Base-by-base conservation (phyloP, 768 basidiomycete species). In the Mycena leptocephala region DNA sequence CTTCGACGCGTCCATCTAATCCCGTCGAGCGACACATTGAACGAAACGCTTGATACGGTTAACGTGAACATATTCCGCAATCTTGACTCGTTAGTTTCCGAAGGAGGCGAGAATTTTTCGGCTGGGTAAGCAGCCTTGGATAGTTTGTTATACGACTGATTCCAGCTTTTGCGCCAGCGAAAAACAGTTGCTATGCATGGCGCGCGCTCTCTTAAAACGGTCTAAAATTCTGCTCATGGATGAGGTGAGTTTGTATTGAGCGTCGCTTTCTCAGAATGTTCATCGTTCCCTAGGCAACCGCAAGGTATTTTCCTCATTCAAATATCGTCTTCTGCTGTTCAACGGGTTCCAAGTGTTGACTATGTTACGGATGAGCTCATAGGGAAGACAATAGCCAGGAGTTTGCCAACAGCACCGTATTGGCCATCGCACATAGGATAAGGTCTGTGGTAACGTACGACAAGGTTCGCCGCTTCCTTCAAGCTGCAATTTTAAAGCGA, bases 51-150 rank as follows among this genome's bases (percentile, higher is more conserved):
- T n/a, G 87, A 89, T 11, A 86, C 83, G 20, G 85, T 95, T 70
- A 96, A 96, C 75, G 87, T 81, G 37, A 96, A 96, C 73, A 90
- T 95, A 4, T 95, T 95, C 90, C 90, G 93, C 24, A 91, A 93
- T 79, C 86, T 96, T 7, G 94, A 96, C 75, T 94, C 92, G 0
- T 78, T 88, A 9, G 94, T 96, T 3, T 93, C 93, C 1, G 96
- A 97, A 85, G 95, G 94, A 1, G 95, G 95, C 22, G 96, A 97
- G n/a, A 97, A 97, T 85, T 97, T 97, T 82, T 96, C 95, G 0
- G 94, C 95, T 9, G 95, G 95, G 94, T 94, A 72, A 58, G 88
- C 81, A 2, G 13, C n/a, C 43, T 46, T 10, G 4, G 5, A 13
- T 7, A 20, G 2, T 46, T 30, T 51, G 9, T 30, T 10, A 14